phyloP scores from a whole-genome alignment of 768 basidiomycete genomes.

The Cystoderma amianthinum region DNA sequence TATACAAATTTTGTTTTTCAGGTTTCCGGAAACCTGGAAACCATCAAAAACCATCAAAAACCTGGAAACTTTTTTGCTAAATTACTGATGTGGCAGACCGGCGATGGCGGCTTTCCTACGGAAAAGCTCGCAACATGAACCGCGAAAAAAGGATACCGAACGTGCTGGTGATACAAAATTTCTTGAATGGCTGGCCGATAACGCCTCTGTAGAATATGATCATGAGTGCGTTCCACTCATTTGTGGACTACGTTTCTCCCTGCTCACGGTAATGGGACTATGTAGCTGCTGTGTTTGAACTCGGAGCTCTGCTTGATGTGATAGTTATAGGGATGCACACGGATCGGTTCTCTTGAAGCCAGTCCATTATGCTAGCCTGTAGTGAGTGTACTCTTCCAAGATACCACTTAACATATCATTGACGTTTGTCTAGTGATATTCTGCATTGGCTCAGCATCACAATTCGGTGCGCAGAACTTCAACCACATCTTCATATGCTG shows the following conservation, averaged over 20 bases:
- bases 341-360: conserved; percentile 59
- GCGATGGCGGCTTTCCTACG: too few species aligned
- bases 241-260: not conserved
- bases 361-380: conserved; percentile 63
- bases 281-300: conserved; percentile 71
- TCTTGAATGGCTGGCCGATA: conserved; percentile 59
- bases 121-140: too few species aligned
- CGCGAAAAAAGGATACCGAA: conserved; percentile 77
- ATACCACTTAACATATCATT: too few species aligned
- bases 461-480: conserved; percentile 52
- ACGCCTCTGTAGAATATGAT: conserved; percentile 67
- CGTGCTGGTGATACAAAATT: conserved; percentile 77
- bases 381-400: conserved; percentile 46
- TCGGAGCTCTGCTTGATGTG: conserved; percentile 76
- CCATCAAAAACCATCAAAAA: too few species aligned
- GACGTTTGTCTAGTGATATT: conserved; percentile 60
- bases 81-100: too few species aligned
- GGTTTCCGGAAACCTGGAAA: too few species aligned
- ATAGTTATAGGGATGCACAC: conserved; percentile 60
- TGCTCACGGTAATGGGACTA: not conserved
- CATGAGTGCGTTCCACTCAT: conserved; percentile 62
- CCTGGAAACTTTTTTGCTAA: too few species aligned
- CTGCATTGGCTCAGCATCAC: conserved; percentile 64
- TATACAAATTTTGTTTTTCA: too few species aligned
- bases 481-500: conserved; percentile 60